Evolutionary conservation across 345 rosid genomes (phyloP), one percentile per base, ranked within the genome.

Genomic region (Eucalyptus tenuipes): DNA sequence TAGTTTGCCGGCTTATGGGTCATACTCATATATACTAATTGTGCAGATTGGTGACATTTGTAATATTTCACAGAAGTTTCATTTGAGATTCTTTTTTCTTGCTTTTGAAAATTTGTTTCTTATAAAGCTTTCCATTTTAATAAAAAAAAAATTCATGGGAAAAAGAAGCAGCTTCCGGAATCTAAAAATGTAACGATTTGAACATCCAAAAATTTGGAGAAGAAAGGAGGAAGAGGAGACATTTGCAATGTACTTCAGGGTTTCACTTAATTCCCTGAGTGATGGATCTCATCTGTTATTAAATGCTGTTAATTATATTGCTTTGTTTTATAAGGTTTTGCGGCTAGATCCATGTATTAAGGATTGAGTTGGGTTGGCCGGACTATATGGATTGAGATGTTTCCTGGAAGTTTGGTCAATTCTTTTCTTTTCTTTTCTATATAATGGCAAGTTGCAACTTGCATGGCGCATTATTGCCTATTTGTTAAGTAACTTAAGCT

Each of bases 41-140:
- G 68, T 61, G 68, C 17, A 61, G 13, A 61, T 0, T 0, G 17
- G 1, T 61, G 68, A 29, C 33, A 61, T 0, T 61, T 13, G 0
- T 61, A 29, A 61, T 55, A 55, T 55, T 55, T 55, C 61, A 24
- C 8, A 13, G 0, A 61, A 61, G 17, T 64, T 64, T 64, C 37
- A n/a, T 64, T 29, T n/a, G 75, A 64, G 75, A 64, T 64, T 64
- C 37, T 1, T 64, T 64, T 64, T 64, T n/a, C 37, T n/a, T 13
- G 10, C 37, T n/a, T 29, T 37, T 14, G 37, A 64, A 0, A 64
- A 27, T 64, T n/a, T 64, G 37, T 64, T n/a, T 15, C 37, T 14
- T n/a, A 64, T 2, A 64, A 64, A n/a, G 75, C 37, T 64, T 64
- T 64, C 20, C 75, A n/a, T n/a, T 64, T 64, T n/a, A 64, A 64